Evolutionary conservation across 495 filamentous ascomycete species (phyloP).

Genomic region (Poronia punctata): DNA sequence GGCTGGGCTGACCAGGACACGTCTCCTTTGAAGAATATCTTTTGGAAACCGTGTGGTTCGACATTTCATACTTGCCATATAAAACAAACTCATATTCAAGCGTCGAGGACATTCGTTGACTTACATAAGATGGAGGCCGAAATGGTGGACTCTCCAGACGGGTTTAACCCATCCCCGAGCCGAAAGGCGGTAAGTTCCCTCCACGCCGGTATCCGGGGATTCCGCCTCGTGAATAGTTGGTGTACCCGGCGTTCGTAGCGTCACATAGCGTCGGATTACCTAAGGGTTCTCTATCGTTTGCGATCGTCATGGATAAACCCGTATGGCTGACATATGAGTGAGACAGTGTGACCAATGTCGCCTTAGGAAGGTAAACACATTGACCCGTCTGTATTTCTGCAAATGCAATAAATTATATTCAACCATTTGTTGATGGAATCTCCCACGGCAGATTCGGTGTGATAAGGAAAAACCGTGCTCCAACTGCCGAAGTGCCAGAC

Average conservation of each 20-base stretch:
- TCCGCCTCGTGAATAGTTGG: too few relatives aligned
- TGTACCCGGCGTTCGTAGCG: neutral
- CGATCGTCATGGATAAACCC: neutral
- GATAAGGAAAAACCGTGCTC: conserved; percentile 62
- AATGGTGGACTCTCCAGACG: conserved; percentile 6
- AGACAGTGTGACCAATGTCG: conserved; percentile 35
- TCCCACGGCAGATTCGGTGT: conserved; percentile 57
- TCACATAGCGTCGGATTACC: neutral
- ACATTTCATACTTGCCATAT: too few relatives aligned
- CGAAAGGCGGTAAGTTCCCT: conserved; percentile 9
- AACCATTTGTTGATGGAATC: neutral
- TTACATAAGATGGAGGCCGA: conserved; percentile 3
- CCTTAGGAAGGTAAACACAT: conserved; percentile 44
- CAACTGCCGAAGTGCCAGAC: conserved; percentile 55
- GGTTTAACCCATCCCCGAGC: conserved; percentile 4
- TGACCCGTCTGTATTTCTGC: conserved; percentile 33
- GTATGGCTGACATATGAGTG: too few relatives aligned
- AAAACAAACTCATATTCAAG: too few relatives aligned
- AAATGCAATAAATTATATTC: conserved; percentile 26
- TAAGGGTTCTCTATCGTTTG: neutral
- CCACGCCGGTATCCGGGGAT: neutral
- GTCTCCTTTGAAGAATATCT: too few relatives aligned
- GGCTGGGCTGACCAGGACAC: too few relatives aligned
- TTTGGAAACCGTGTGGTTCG: too few relatives aligned
- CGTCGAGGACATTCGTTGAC: neutral